Evolutionary conservation across 2,329 filamentous ascomycete species (phyloP), one percentile per base, ranked within the genome.

Genomic region (Sclerotinia glacialis): DNA sequence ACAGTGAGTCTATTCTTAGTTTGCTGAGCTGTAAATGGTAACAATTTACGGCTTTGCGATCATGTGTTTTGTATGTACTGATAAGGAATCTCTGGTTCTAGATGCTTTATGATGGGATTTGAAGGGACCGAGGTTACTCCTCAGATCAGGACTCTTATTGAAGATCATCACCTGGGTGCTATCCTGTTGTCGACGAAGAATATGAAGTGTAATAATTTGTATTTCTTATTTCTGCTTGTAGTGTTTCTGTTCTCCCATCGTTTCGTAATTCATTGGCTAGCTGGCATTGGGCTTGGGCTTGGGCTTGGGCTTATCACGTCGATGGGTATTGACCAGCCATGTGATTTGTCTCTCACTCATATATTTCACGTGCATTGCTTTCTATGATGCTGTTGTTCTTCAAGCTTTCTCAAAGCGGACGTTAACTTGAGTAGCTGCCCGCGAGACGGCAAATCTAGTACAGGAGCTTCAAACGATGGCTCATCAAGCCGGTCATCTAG

Each of bases 391-490:
- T 40, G 11, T 59, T 59, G 21, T 59, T 40, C 23, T 59, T 64
- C 11, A 23, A 16, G 16, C 23, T 34, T 53, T 18, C 62, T 31
- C 63, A 60, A 50, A 59, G 68, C 40, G 62, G 21, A 62, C 21
- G 72, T 70, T 74, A 52, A 74, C 66, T 14, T 54, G 31, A 34
- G 44, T 77, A 98, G 94, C 93, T 75, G 94, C 93, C 68, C 89
- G 96, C 77, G 91, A 97, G 75, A 93, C 94, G 42, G 93, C 94
- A 53, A 86, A 85, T 74, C 83, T 98, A 52, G 92, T 97, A 40
- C 90, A 95, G 75, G 93, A 98, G 75, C 83, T 99, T 54, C 95
- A 99, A 78, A 93, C 89, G 60, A 94, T 96, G 75, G 95, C 95
- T 47, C 91, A 92, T 75, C 86, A 96, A 78, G 90, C 94, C 68